A percentile compares a stretch with the other conserved stretches of the same genome.
These are phyloP conservation scores for Lachnellula cervina DNA, from an alignment of 2,329 filamentous ascomycete genomes.

Conservation along the genomic window DNA sequence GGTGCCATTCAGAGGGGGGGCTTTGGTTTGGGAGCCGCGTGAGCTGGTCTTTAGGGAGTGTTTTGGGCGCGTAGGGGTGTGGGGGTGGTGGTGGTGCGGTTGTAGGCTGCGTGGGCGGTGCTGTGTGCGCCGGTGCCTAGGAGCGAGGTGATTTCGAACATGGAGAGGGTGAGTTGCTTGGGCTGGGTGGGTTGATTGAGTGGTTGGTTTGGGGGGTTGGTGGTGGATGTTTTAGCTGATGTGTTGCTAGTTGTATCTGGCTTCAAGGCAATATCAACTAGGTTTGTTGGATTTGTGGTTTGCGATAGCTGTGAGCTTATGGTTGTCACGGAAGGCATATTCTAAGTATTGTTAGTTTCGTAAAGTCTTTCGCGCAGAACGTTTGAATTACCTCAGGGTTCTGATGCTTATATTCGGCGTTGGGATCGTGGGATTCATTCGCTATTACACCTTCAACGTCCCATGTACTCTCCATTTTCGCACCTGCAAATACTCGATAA, in stretches of 20 bases:
- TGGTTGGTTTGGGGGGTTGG: conserved; percentile 39
- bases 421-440: no score
- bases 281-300: conserved; percentile 1
- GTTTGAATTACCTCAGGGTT: no score
- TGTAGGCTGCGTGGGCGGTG: conserved; percentile 63
- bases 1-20: conserved; percentile 50
- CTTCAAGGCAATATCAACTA: not conserved
- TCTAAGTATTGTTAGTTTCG: no score
- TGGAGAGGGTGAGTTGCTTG: conserved; percentile 63
- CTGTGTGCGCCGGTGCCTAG: conserved; percentile 68
- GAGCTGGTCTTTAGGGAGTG: conserved; percentile 63
- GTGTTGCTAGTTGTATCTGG: not conserved
- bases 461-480: no score
- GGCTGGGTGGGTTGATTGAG: conserved; percentile 50
- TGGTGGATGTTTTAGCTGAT: not conserved
- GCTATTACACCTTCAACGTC: no score
- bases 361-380: no score
- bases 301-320: not conserved
- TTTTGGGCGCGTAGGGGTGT: conserved; percentile 65
- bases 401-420: no score
- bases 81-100: conserved; percentile 60
- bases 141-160: conserved; percentile 61
- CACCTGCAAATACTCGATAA: no score
- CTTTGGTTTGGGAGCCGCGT: conserved; percentile 14
- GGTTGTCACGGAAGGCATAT: no score